Base-by-base conservation (phyloP, 805 yeast genomes). In the Myxozyma nipponensis region DNA sequence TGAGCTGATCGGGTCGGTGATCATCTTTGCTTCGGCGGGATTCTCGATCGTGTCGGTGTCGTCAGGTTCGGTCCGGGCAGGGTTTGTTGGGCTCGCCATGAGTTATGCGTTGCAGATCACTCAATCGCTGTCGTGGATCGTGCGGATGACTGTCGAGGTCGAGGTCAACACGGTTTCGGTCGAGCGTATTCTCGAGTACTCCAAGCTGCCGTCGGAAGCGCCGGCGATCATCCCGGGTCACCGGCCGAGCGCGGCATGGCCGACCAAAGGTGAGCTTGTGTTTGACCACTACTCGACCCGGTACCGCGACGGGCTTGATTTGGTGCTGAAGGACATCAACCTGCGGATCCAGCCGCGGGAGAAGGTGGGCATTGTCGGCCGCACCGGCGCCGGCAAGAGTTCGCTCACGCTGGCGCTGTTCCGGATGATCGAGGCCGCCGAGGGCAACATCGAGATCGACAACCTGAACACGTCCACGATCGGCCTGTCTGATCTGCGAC, bases 71-170 rank as follows among this genome's bases (percentile, higher is more conserved):
- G 76, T 91, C 25, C 78, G 89, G 19, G 89, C 96, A 17, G 98
- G 98, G 70, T 72, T 86, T 64, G 90, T 90, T 63, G 99, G 99
- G 75, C 75, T 93, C 62, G 84, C 96, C 21, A 85, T 93, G 61
- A 84, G 95, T 42, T 95, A 93, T 69, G 91, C 98, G 1, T 75
- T 93, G 56, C 95, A 88, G 68, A 78, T 90, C 54, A 93, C 99
- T 0, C 96, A 89, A 69, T 78, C 96, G 0, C 77, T 93, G 69
- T 91, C 89, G 68, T 91, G 97, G 97, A 88, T 93, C 69, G 98
- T 93, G 26, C 79, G 99, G 71, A 91, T 90, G 98, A 87, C 97
- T 0, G 98, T 93, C 39, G 98, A 93, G 62, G 96, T 93, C 41
- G 98, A 93, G 69, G 89, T 97, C 10, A 91, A 89, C 69, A 90